Percentiles rank a stretch among this genome's conserved stretches.
Evolutionary conservation across 2,329 filamentous ascomycete species (phyloP).

Genomic region (Aureobasidium zeae): DNA sequence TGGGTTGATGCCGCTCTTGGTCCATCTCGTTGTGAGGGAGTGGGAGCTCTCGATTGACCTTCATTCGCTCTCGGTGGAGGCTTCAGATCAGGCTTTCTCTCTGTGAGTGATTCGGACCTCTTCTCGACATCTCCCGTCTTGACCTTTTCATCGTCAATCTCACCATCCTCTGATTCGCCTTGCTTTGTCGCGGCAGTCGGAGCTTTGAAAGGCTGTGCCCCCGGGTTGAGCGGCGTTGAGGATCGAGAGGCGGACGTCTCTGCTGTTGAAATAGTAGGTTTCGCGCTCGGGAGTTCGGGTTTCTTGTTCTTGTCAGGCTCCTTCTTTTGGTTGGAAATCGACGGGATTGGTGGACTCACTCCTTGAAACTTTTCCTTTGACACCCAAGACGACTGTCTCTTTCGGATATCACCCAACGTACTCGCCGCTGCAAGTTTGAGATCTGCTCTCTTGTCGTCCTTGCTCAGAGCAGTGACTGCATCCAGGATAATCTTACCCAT

Average conservation of each 20-base stretch:
- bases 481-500: constrained; percentile 65
- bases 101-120: background rate
- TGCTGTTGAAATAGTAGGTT: constrained; percentile 33
- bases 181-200: background rate
- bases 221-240: constrained; percentile 56
- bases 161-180: constrained; percentile 53
- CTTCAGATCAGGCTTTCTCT: constrained; percentile 16
- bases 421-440: constrained; percentile 65
- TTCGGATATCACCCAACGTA: constrained; percentile 60
- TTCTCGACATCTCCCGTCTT: background rate
- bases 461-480: constrained; percentile 53
- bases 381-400: constrained; percentile 58
- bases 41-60: constrained; percentile 18
- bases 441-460: constrained; percentile 58
- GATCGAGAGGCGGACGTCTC: constrained; percentile 36
- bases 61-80: constrained; percentile 18
- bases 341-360: constrained; percentile 37
- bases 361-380: constrained; percentile 65
- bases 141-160: constrained; percentile 54
- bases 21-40: constrained; percentile 27
- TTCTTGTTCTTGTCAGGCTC: too few species aligned
- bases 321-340: constrained; percentile 12
- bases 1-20: constrained; percentile 26
- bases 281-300: constrained; percentile 7
- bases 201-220: constrained; percentile 22